A percentile compares a stretch with the other conserved stretches of the same genome.
Conservation (phyloP, 257 asterid species). For the Haberlea rhodopensis region DNA sequence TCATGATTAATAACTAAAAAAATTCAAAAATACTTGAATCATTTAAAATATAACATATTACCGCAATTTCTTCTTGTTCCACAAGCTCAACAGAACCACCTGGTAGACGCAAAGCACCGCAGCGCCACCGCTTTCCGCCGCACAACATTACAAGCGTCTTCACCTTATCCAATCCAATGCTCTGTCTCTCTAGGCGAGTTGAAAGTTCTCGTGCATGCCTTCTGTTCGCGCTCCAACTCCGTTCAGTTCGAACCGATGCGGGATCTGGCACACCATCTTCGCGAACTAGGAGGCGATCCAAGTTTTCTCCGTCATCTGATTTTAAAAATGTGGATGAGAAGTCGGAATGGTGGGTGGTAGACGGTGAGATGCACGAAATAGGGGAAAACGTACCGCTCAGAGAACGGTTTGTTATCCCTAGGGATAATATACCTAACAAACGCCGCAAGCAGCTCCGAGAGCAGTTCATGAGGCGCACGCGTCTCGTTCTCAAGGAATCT, state of each 20-base stretch:
- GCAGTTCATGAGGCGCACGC: slow-evolving; percentile 99
- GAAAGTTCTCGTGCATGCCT: slow-evolving; percentile 30
- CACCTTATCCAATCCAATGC: slow-evolving; percentile 44
- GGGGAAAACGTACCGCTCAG: slow-evolving; percentile 86
- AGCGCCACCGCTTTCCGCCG: slow-evolving; percentile 15
- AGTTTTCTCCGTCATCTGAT: slow-evolving; percentile 58
- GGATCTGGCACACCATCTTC: slow-evolving; percentile 41
- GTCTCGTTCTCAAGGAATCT: slow-evolving; percentile 87
- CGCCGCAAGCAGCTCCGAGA: slow-evolving; percentile 97
- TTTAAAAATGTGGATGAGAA: slow-evolving; percentile 57
- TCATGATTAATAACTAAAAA: too few relatives aligned
- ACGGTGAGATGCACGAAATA: slow-evolving; percentile 98
- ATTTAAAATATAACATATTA: too few relatives aligned
- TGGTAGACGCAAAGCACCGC: too few relatives aligned
- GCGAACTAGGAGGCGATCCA: slow-evolving; percentile 59
- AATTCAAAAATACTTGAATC: too few relatives aligned
- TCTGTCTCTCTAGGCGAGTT: slow-evolving; percentile 43
- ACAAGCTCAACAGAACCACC: too few relatives aligned
- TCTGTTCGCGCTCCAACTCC: slow-evolving; percentile 38
- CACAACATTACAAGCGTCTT: neutral
- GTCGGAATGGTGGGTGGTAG: slow-evolving; percentile 97
- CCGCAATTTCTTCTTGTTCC: too few relatives aligned
- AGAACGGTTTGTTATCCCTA: slow-evolving; percentile 83
- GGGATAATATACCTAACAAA: slow-evolving; percentile 82
- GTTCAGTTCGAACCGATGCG: slow-evolving; percentile 48